A percentile compares a stretch with the other conserved stretches of the same genome.
These are phyloP conservation scores for Podila horticola DNA, from an alignment of 192 early-diverging fungal genomes.

Conservation along the genomic window DNA sequence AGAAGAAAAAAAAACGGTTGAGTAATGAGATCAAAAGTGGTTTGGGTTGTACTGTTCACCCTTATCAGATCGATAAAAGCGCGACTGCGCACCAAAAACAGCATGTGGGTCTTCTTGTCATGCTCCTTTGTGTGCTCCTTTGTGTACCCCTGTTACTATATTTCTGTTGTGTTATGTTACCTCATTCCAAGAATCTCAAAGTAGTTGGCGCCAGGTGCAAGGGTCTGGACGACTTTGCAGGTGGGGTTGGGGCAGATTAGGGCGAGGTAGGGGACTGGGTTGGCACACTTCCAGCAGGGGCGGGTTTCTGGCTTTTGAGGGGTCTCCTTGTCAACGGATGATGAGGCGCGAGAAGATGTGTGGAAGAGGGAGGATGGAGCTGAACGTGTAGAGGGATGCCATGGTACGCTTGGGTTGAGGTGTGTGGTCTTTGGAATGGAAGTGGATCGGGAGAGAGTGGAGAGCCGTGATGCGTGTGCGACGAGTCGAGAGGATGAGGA, in stretches of 20 bases:
- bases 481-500: too few relatives aligned
- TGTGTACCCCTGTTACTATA: too few relatives aligned
- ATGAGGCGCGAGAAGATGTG: background rate
- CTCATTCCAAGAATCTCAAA: slow-evolving; percentile 37
- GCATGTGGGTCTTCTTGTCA: too few relatives aligned
- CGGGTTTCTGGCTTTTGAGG: slow-evolving; percentile 37
- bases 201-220: slow-evolving; percentile 38
- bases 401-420: background rate
- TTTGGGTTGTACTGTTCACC: background rate
- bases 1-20: background rate
- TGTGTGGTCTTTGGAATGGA: too few relatives aligned
- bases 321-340: background rate
- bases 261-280: slow-evolving; percentile 30
- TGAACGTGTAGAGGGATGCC: background rate
- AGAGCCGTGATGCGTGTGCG: too few relatives aligned
- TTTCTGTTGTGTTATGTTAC: slow-evolving; percentile 8
- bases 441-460: too few relatives aligned
- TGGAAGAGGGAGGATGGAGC: background rate
- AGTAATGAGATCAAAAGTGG: background rate
- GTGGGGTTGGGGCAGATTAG: slow-evolving; percentile 25
- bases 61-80: background rate
- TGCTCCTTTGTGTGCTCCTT: background rate
- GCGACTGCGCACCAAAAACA: background rate
- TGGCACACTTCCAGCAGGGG: slow-evolving; percentile 37
- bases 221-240: slow-evolving; percentile 40